phyloP scores from a whole-genome alignment of 441 rosid species.

The Eruca vesicaria region DNA sequence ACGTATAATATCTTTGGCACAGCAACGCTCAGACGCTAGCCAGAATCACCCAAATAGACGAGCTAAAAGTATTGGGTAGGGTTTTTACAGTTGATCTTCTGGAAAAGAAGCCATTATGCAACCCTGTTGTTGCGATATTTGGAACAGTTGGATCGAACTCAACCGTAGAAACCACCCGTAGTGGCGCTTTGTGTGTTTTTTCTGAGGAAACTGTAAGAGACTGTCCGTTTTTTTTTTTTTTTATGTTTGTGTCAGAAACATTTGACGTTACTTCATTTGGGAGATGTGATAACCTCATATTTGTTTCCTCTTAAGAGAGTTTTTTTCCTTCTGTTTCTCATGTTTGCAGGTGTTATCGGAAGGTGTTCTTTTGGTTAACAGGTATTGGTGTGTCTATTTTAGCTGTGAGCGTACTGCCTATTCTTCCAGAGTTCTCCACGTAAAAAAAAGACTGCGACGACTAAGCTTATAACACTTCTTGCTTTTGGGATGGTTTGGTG shows the following conservation, averaged over 20 bases:
- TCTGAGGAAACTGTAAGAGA: background rate
- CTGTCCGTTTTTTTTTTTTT: no score
- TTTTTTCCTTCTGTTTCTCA: background rate
- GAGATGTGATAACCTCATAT: background rate
- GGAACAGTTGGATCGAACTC: background rate
- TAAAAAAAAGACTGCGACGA: background rate
- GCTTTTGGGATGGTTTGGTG: background rate
- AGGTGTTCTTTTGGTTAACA: background rate
- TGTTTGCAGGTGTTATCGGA: background rate
- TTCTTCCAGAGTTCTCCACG: background rate
- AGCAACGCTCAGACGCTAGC: background rate
- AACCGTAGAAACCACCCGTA: background rate
- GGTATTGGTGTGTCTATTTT: background rate
- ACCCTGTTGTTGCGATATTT: background rate
- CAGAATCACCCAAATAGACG: background rate
- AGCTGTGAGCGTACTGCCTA: background rate
- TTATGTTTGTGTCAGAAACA: background rate
- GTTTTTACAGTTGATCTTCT: background rate
- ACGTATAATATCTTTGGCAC: background rate
- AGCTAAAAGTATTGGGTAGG: background rate
- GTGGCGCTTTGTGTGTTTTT: background rate
- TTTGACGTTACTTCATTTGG: background rate
- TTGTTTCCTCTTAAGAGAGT: background rate
- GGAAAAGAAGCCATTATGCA: background rate
- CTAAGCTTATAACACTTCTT: background rate